Percentiles rank a stretch among this genome's conserved stretches.
phyloP scores from a whole-genome alignment of 208 protist species.

The Leishmania mexicana region DNA sequence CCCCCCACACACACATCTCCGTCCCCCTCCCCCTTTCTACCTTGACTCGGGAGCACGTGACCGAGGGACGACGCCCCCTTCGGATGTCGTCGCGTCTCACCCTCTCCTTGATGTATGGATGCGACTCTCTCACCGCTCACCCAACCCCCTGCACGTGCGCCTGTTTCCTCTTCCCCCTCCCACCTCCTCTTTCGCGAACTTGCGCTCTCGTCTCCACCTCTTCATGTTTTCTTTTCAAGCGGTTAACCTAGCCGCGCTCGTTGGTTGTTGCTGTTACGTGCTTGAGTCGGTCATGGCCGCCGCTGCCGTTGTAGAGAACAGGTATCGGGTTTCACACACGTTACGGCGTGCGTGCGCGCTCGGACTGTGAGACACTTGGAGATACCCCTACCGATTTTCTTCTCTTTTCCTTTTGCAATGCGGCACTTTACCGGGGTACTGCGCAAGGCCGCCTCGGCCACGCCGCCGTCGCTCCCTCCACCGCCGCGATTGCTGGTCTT shows the following conservation, averaged over 20 bases:
- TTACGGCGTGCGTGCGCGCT: background rate
- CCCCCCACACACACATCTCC: background rate
- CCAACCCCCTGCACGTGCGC: background rate
- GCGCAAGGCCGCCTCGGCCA: background rate
- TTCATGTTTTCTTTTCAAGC: background rate
- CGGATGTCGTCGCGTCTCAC: background rate
- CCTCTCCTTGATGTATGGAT: background rate
- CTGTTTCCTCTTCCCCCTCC: background rate
- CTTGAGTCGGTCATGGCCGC: background rate
- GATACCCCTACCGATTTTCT: background rate
- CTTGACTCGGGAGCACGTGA: background rate
- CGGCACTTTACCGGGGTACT: slow-evolving; percentile 5
- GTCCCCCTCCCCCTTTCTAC: background rate
- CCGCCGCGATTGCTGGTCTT: slow-evolving; percentile 60
- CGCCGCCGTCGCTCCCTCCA: background rate
- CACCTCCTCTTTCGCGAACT: background rate
- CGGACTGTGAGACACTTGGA: background rate
- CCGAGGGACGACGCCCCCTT: background rate
- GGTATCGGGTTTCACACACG: background rate
- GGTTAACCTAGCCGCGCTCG: background rate
- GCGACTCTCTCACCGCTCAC: background rate
- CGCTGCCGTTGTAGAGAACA: background rate
- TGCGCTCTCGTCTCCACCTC: background rate
- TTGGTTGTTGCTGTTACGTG: background rate
- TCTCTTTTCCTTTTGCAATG: background rate